Evolutionary conservation across 2,329 filamentous ascomycete genomes (phyloP), one percentile per base, ranked within the genome.

Genomic region (Talaromyces sp.): DNA sequence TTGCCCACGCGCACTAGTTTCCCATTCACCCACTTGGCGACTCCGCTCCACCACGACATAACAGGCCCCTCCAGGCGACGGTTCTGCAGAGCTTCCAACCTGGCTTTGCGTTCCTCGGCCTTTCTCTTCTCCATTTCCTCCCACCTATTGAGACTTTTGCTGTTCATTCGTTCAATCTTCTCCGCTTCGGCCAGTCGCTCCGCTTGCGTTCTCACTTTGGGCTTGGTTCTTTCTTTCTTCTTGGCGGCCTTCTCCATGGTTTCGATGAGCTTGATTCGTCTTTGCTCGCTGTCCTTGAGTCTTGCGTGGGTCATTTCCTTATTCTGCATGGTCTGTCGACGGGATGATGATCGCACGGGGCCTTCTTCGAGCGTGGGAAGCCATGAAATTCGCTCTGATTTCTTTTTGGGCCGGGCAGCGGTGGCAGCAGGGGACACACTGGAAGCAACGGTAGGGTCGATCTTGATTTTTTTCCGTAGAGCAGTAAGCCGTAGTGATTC

Each of bases 31-130:
- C 91, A 93, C 67, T 90, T 85, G 35, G 90, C 90, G 64, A 91
- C 84, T n/a, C 93, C 94, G 73, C 92, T 97, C 88, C 92, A 97
- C 74, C 90, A 93, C 2, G 90, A 91, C 48, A 97, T 87, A 11
- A 97, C 91, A 0, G 94, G 91, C 0, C 94, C 94, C 58, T 93
- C 88, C 9, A 97, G 82, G 56, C 89, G 91, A 54, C 92, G 86
- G 72, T 92, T 91, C 68, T 96, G 90, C 66, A 97, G 80, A 14
- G 93, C 94, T 43, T 93, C 92, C 54, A 97, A 80, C 75, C 89
- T 93, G 46, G 87, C 89, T 64, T 86, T 84, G 63, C 93, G 84
- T 70, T 96, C 90, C 68, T 93, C 91, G 65, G 92, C 89, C 61
- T 93, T 86, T 72, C 89, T 87, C 75, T 91, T 92, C 77, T 99